Evolutionary conservation across 2,329 filamentous ascomycete genomes (phyloP).

Genomic region (Chalara sp.): DNA sequence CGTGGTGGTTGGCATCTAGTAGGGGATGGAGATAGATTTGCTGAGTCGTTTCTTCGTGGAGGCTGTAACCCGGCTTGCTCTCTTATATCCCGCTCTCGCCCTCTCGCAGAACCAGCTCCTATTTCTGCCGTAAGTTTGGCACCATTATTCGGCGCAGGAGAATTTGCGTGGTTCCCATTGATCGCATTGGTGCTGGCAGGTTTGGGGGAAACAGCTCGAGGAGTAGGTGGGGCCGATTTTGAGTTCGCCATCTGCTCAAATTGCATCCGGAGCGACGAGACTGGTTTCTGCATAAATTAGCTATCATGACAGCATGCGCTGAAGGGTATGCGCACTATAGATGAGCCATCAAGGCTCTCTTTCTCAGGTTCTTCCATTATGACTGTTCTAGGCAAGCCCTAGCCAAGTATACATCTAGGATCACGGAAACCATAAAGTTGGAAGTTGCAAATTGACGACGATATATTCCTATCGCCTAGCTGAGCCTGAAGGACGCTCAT

Average conservation of each 20-base stretch:
- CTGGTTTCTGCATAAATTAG: conserved; percentile 56
- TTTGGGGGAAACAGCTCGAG: conserved; percentile 21
- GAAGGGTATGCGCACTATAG: conserved; percentile 50
- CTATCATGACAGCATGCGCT: conserved; percentile 5
- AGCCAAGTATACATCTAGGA: too few relatives aligned
- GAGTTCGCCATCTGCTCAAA: conserved; percentile 69
- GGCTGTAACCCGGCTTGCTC: conserved; percentile 17
- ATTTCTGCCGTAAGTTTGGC: conserved; percentile 11
- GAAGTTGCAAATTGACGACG: too few relatives aligned
- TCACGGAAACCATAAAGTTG: too few relatives aligned
- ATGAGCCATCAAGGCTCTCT: conserved; percentile 68
- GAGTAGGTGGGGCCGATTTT: conserved; percentile 28
- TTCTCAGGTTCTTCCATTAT: conserved; percentile 38
- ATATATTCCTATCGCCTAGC: too few relatives aligned
- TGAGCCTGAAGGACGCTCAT: too few relatives aligned
- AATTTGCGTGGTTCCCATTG: conserved; percentile 13
- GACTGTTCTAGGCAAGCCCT: background rate
- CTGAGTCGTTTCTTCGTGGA: conserved; percentile 15
- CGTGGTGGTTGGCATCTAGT: conserved; percentile 14
- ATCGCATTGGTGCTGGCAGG: conserved; percentile 12
- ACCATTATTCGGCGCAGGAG: conserved; percentile 13
- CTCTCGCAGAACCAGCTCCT: conserved; percentile 13
- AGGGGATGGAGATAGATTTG: conserved; percentile 22
- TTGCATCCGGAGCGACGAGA: conserved; percentile 72
- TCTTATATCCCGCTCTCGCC: conserved; percentile 17